Evolutionary conservation across 768 basidiomycete genomes (phyloP), one percentile per base, ranked within the genome.

Genomic region (Pleurotus citrinopileatus): DNA sequence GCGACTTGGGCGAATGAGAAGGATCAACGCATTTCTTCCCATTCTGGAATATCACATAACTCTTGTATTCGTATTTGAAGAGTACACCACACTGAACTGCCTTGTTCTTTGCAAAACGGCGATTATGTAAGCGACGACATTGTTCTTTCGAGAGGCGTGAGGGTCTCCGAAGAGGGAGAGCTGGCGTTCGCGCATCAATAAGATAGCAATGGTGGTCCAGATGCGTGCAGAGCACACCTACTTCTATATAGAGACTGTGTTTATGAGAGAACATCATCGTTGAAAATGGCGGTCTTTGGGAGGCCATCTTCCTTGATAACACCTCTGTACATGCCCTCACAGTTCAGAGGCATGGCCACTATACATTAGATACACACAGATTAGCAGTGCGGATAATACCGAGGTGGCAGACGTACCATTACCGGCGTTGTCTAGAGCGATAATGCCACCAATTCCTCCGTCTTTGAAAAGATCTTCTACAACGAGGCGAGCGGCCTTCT

Each of bases 291-390:
- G 0, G 86, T 88, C 67, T 80, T 80, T 0, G 88, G 77, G 6
- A 83, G 64, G 8, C 89, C 91, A 55, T 92, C 87, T 57, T 75
- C 71, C 40, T 77, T 71, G 28, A 91, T 82, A 13, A 91, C 74
- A 4, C 91, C 91, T 25, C 91, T 79, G 63, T 91, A 92, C 91
- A 93, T 93, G 6, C 91, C 88, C 17, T 77, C 71, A 60, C 83
- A 88, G 64, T 91, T 92, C 57, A 92, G 64, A 4, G 87, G 81
- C 72, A 88, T 80, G 1, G 87, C 73, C 40, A 91, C 89, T 90
- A 57, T n/a, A 32, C 32, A 17, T 29, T 28, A 38, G 9, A 53
- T 25, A 15, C 36, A 2, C 17, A 20, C 46, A 53, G 26, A 40
- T 15, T 42, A 8, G 8, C 7, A 29, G 19, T 46, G 10, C 1